Evolutionary conservation across 192 early-diverging fungal genomes (phyloP).

Genomic region (Mortierella claussenii): DNA sequence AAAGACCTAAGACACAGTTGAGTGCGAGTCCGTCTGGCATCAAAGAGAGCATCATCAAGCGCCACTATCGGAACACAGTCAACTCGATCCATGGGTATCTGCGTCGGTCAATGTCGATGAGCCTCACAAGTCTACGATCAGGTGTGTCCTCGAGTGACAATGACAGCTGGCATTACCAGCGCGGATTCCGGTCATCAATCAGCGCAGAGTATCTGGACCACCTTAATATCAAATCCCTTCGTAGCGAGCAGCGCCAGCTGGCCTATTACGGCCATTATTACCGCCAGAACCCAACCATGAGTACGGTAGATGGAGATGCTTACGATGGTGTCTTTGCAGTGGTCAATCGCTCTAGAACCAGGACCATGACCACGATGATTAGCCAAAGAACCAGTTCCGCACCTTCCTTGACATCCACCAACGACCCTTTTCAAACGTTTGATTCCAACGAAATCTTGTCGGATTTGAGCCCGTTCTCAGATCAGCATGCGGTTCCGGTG

Average conservation of each 20-base stretch:
- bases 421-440: conserved; percentile 49
- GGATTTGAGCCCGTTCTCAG: conserved; percentile 21
- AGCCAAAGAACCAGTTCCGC: conserved; percentile 31
- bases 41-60: background rate
- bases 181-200: conserved; percentile 20
- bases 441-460: conserved; percentile 33
- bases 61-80: conserved; percentile 23
- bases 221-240: conserved; percentile 35
- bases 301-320: conserved; percentile 1
- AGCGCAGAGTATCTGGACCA: conserved; percentile 32
- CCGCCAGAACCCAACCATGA: conserved; percentile 24
- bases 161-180: background rate
- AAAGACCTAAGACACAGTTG: too few relatives aligned
- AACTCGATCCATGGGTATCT: conserved; percentile 42
- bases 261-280: conserved; percentile 33
- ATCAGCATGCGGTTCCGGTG: conserved; percentile 3
- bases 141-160: conserved; percentile 4
- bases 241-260: conserved; percentile 22
- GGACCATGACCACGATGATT: background rate
- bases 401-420: conserved; percentile 44
- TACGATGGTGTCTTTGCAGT: background rate
- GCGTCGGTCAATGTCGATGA: conserved; percentile 36
- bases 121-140: conserved; percentile 18
- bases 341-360: background rate
- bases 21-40: background rate